Evolutionary conservation across 345 rosid genomes (phyloP).

Genomic region (Eucalyptus brandiana): DNA sequence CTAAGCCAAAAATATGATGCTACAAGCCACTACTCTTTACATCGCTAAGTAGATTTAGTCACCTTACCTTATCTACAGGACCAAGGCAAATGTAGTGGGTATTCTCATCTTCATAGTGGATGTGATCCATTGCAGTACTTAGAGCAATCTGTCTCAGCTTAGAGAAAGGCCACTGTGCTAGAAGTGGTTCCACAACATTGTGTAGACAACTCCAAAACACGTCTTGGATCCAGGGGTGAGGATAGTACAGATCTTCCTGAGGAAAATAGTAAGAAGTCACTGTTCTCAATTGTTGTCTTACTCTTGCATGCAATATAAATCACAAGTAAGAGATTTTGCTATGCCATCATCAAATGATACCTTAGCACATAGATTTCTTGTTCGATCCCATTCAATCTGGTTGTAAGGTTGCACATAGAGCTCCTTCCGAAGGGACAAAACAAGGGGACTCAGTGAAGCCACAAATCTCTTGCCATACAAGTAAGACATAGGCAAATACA

Average conservation of each 20-base stretch:
- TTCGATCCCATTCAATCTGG: slow-evolving; percentile 27
- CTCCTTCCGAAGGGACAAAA: neutral
- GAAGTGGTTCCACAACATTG: slow-evolving; percentile 28
- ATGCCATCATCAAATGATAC: neutral
- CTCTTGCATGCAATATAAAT: neutral
- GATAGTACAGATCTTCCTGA: slow-evolving; percentile 51
- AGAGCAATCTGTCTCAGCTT: slow-evolving; percentile 41
- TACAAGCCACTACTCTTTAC: neutral
- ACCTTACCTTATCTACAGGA: slow-evolving; percentile 36
- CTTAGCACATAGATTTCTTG: slow-evolving; percentile 31
- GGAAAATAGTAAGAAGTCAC: neutral
- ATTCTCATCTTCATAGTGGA: slow-evolving; percentile 48
- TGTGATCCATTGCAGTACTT: slow-evolving; percentile 21
- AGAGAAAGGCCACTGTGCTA: slow-evolving; percentile 35
- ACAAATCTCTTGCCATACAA: neutral
- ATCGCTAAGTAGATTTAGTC: neutral
- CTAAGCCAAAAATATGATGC: neutral
- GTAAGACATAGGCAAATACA: neutral
- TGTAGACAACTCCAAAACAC: slow-evolving; percentile 33
- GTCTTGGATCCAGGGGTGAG: slow-evolving; percentile 43
- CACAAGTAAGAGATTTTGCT: neutral
- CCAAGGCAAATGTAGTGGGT: slow-evolving; percentile 39
- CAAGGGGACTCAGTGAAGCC: neutral
- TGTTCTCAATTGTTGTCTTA: neutral
- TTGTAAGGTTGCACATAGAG: neutral